Conservation (phyloP, 2,329 filamentous ascomycete genomes). For the Exophiala spinifera region DNA sequence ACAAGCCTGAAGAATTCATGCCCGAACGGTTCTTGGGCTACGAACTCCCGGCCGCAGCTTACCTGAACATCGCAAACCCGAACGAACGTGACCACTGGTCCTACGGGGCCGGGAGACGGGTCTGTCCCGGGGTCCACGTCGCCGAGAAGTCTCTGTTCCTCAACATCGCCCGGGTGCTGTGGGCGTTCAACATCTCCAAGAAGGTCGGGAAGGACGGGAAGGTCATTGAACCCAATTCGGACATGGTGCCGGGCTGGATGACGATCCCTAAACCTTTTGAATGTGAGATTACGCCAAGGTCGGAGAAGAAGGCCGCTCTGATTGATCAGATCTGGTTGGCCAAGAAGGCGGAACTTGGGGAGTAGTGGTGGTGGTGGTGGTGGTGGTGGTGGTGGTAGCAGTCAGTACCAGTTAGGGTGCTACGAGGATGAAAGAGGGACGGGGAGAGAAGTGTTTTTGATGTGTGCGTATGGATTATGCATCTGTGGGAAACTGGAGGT, state of each 20-base stretch:
- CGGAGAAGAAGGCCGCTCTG: constrained; percentile 14
- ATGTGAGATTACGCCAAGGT: constrained; percentile 14
- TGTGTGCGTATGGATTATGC: too few relatives aligned
- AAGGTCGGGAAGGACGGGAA: constrained; percentile 15
- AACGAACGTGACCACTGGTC: constrained; percentile 31
- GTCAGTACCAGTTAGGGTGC: too few relatives aligned
- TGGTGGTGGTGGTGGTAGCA: too few relatives aligned
- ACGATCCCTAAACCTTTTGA: constrained; percentile 21
- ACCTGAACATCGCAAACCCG: constrained; percentile 35
- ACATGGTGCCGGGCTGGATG: constrained; percentile 24
- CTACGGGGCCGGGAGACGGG: constrained; percentile 34
- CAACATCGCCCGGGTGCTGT: constrained; percentile 33
- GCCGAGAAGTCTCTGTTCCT: constrained; percentile 35
- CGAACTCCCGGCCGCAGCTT: constrained; percentile 35
- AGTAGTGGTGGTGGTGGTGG: neutral
- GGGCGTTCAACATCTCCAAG: constrained; percentile 34
- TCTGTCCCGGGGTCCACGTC: constrained; percentile 35
- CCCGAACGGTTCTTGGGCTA: constrained; percentile 23
- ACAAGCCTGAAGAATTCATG: constrained; percentile 18
- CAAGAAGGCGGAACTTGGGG: constrained; percentile 7
- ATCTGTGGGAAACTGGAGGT: too few relatives aligned
- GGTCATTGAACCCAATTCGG: constrained; percentile 16
- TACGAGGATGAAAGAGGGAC: too few relatives aligned
- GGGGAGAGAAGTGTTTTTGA: too few relatives aligned
- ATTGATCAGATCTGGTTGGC: constrained; percentile 19